Evolutionary conservation across 1,284 basidiomycete species (phyloP), one percentile per base, ranked within the genome.

Genomic region (Malassezia pachydermatis): DNA sequence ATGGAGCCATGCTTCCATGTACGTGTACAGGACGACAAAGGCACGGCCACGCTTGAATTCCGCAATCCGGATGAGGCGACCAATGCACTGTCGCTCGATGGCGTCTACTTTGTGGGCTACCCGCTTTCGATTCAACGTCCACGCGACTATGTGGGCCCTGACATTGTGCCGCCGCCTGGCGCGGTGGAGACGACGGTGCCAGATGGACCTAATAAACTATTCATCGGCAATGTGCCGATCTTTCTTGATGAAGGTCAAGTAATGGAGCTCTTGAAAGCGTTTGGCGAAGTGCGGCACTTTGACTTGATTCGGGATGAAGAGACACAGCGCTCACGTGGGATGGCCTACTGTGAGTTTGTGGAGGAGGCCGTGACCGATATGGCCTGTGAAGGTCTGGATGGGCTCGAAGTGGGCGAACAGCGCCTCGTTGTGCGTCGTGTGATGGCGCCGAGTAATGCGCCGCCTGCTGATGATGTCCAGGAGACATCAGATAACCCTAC

Each of bases 301-400:
- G 96, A 98, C 69, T 79, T 99, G 49, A 92, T 99, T 57, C 84
- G 92, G 59, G 94, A 99, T 70, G 19, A 25, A 11, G 37, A 32
- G 28, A 67, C 57, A 10, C 86, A 84, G 43, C 86, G 82, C 16
- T 63, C 59, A 19, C 67, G 90, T 85, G 94, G 94, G 56, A 98
- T 95, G 73, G 94, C 94, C 0, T 98, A 96, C 77, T 94, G 89
- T 76, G 94, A 98, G 78, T 99, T 96, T 73, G 83, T 86, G 49
- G 94, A 99, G 71, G 76, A 82, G 10, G 75, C 74, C 27, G 82
- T 90, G 49, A 98, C 94, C 40, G 90, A 98, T 58, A 81, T 95
- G 56, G 94, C 94, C 29, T 95, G 92, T 67, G 84, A 88, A 73
- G 88, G 88, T 55, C 79, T 99, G 51, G 90, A 94, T 73, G 88